Evolutionary conservation across 2,329 filamentous ascomycete genomes (phyloP).

Genomic region (Fusarium sp.): DNA sequence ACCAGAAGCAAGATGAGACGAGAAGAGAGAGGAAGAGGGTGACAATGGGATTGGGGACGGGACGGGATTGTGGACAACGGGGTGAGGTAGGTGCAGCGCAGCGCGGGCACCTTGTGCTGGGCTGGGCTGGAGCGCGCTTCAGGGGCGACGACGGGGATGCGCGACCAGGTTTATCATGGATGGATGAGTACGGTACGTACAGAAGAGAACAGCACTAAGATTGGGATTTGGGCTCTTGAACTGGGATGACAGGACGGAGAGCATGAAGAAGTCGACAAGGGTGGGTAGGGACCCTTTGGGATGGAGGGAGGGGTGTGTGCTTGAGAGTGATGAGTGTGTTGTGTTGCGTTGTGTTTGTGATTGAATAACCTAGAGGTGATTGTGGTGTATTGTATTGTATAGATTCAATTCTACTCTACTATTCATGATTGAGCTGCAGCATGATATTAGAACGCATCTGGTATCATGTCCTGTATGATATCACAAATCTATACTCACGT

Average conservation of each 20-base stretch:
- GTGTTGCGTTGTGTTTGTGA: slow-evolving; percentile 9
- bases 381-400: slow-evolving; percentile 12
- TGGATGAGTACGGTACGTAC: slow-evolving; percentile 13
- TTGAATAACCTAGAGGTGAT: slow-evolving; percentile 12
- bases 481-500: not conserved
- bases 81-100: not conserved
- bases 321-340: not conserved
- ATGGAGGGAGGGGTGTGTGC: slow-evolving; percentile 11
- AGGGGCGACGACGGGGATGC: slow-evolving; percentile 40
- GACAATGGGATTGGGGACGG: slow-evolving; percentile 33
- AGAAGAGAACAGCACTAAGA: slow-evolving; percentile 33
- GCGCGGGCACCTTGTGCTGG: not conserved
- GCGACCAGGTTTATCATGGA: slow-evolving; percentile 37
- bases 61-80: slow-evolving; percentile 19
- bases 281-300: slow-evolving; percentile 17
- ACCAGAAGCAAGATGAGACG: slow-evolving; percentile 24
- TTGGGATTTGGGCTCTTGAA: slow-evolving; percentile 33
- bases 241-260: slow-evolving; percentile 28
- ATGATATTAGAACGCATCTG: slow-evolving; percentile 9
- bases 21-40: slow-evolving; percentile 34
- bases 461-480: slow-evolving; percentile 8
- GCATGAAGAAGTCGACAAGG: slow-evolving; percentile 34
- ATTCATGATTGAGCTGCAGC: not conserved
- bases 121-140: slow-evolving; percentile 26
- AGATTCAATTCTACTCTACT: not conserved